Base-by-base conservation (phyloP, 441 rosid genomes). In the Cnidoscolus chayamansa region DNA sequence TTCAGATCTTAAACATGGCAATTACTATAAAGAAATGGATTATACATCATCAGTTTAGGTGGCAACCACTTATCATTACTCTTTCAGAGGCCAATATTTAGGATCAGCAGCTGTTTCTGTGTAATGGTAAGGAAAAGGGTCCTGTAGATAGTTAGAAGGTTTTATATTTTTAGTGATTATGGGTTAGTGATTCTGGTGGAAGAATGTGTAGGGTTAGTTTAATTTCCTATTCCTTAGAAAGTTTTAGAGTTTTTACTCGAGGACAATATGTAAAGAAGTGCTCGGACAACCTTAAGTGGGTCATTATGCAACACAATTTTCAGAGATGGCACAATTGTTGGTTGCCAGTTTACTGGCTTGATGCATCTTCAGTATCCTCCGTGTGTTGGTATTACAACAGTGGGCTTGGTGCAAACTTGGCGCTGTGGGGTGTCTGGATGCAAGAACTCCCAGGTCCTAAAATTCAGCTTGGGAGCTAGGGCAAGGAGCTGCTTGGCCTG, bases 31-130 rank as follows among this genome's bases (percentile, higher is more conserved):
- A 74, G 71, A 80, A 53, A 72, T 84, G 87, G 87, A 74, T 84
- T 63, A 15, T 68, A 63, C 80, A 64, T 67, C 81, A 76, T 74
- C 82, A 64, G 53, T 80, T 78, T 1, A 84, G 87, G 43, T 84
- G 87, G 87, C 82, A 80, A 40, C 87, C 87, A 31, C 74, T 84
- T 65, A 78, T 20, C 64, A 76, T 84, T 68, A 61, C 57, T 51
- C 61, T 81, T 35, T 51, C 74, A 60, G 71, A 71, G 74, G 62
- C 59, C 11, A 63, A 57, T 25, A 25, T 62, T 57, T 53, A 55
- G 67, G 71, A 2, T 57, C 65, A 12, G 40, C 30, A 35, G 15
- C 62, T n/a, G 25, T 25, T 25, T 25, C 25, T 25, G 25, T 10
- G 64, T 8, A 7, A 35, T 40, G 48, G 19, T n/a, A 17, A 35